Percentiles rank a stretch among this genome's conserved stretches.
These are phyloP conservation scores for Acer negundo DNA, from an alignment of 345 rosid genomes.

Conservation along the genomic window DNA sequence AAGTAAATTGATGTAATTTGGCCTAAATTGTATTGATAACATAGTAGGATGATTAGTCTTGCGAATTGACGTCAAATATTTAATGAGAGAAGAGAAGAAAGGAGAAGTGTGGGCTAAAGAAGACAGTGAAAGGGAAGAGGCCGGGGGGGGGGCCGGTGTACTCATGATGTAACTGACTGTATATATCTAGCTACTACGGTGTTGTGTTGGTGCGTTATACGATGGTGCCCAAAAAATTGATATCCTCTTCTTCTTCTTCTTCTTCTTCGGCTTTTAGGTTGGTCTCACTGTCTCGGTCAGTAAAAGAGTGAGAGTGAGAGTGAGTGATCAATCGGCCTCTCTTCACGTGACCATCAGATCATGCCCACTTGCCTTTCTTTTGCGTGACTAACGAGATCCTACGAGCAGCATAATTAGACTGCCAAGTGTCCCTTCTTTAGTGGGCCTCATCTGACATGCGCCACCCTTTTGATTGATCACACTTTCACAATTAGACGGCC, in stretches of 20 bases:
- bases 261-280: not conserved
- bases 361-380: slow-evolving; percentile 1
- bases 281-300: not conserved
- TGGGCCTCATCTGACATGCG: slow-evolving; percentile 8
- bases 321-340: not conserved
- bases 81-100: not conserved
- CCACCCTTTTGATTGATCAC: not conserved
- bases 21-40: no score
- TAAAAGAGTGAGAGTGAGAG: no score
- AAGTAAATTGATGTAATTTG: no score
- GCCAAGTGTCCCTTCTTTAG: slow-evolving; percentile 3
- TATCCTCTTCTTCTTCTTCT: not conserved
- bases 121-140: not conserved
- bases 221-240: not conserved
- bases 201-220: not conserved
- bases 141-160: not conserved
- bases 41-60: no score
- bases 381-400: slow-evolving; percentile 9
- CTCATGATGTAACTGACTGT: not conserved
- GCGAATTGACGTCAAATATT: not conserved
- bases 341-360: slow-evolving; percentile 23
- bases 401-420: slow-evolving; percentile 6
- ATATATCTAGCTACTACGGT: not conserved
- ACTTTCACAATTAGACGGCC: not conserved
- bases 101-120: not conserved